A percentile compares a stretch with the other conserved stretches of the same genome.
These are phyloP conservation scores for Kurtzmaniella quercitrusa DNA, from an alignment of 1,139 yeast genomes.

Conservation along the genomic window DNA sequence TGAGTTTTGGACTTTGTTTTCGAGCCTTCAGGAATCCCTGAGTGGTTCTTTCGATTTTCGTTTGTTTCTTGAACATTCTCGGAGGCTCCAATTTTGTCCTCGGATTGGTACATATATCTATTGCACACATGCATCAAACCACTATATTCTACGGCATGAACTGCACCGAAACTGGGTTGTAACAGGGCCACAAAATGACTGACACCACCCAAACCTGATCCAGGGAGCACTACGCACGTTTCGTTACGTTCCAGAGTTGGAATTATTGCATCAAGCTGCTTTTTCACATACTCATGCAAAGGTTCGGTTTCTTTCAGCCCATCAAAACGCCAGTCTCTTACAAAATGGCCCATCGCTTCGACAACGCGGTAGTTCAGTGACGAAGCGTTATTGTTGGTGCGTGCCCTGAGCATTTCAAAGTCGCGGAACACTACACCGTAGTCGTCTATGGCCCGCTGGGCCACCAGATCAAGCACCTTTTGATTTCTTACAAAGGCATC, in stretches of 20 bases:
- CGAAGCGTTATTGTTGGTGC: constrained; percentile 17
- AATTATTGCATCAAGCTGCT: constrained; percentile 25
- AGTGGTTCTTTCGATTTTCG: neutral
- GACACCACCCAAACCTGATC: constrained; percentile 73
- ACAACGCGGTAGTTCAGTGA: constrained; percentile 52
- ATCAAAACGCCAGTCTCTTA: constrained; percentile 81
- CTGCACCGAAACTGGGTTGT: constrained; percentile 29
- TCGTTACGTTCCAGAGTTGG: constrained; percentile 21
- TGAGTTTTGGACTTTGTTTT: constrained; percentile 6
- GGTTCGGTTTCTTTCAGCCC: constrained; percentile 55
- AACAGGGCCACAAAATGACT: constrained; percentile 56
- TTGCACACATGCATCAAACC: constrained; percentile 66
- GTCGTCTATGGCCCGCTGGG: constrained; percentile 32
- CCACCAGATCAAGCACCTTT: constrained; percentile 40
- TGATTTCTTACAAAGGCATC: constrained; percentile 42
- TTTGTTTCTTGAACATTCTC: too few species aligned
- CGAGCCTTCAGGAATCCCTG: neutral
- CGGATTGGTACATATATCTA: constrained; percentile 43
- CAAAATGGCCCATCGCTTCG: constrained; percentile 69
- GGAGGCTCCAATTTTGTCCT: neutral
- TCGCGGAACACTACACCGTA: constrained; percentile 38
- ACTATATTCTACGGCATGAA: constrained; percentile 70
- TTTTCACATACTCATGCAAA: constrained; percentile 44
- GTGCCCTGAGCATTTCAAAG: constrained; percentile 29
- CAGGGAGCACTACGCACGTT: constrained; percentile 65